phyloP scores from a whole-genome alignment of 805 yeast species.

The Kockiozyma suomiensis region DNA sequence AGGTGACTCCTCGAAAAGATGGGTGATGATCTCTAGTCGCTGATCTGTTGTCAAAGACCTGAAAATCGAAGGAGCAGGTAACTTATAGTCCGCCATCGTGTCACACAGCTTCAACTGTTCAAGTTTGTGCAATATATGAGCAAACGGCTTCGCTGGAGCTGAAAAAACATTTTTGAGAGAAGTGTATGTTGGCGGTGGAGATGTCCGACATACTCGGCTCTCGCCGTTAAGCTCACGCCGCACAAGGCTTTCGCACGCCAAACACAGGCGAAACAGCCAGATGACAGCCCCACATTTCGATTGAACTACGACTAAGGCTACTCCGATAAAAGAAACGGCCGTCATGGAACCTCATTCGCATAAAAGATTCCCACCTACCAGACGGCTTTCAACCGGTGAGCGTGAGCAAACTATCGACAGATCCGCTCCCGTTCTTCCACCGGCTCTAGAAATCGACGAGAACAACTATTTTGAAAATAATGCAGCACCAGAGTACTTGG shows the following conservation, averaged over 20 bases:
- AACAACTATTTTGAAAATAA: constrained; percentile 73
- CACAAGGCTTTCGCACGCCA: background rate
- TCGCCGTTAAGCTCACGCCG: constrained; percentile 14
- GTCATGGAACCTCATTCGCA: background rate
- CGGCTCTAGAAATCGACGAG: constrained; percentile 71
- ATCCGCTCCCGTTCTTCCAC: constrained; percentile 70
- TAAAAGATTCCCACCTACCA: constrained; percentile 18
- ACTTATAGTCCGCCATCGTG: constrained; percentile 15
- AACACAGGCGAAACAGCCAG: background rate
- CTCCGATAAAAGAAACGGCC: no score
- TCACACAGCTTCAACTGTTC: background rate
- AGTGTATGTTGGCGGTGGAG: constrained; percentile 3
- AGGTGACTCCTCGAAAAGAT: constrained; percentile 67
- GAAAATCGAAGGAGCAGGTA: constrained; percentile 30
- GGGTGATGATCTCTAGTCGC: constrained; percentile 51
- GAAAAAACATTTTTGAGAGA: background rate
- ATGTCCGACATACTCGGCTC: constrained; percentile 18
- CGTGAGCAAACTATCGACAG: constrained; percentile 72
- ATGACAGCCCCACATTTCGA: no score
- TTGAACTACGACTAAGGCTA: no score
- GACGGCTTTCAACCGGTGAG: constrained; percentile 31
- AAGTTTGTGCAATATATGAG: background rate
- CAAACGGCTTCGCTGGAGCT: background rate
- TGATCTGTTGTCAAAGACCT: constrained; percentile 31
- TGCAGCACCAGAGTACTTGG: constrained; percentile 72